Base-by-base conservation (phyloP, 768 basidiomycete species). In the Pleurotus giganteus region DNA sequence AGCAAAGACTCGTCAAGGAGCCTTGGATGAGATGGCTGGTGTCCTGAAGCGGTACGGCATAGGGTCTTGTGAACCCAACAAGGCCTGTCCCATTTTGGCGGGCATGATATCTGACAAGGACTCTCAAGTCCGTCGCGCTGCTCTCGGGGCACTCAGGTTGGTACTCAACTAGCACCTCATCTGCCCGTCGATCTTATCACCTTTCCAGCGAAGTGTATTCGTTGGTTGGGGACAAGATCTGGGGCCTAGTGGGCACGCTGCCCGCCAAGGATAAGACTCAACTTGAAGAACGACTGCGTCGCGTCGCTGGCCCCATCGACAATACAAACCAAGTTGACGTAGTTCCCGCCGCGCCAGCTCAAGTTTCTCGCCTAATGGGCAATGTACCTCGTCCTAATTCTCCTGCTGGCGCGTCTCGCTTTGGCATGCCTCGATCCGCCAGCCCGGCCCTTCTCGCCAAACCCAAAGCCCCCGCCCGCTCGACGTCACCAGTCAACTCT, bases 231-330 rank as follows among this genome's bases (percentile, higher is more conserved):
- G 94, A 96, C 63, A 88, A 85, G 61, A 82, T 94, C 11, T 95
- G 90, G 91, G 72, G 80, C 9, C 69, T 88, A 8, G 89, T 94
- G 41, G 91, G 91, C 1, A 61, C 77, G 7, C 73, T 97, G 26
- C 80, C 87, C 42, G 74, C 89, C 4, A 96, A 96, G 68, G 94
- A 95, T 64, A 94, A 90, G 64, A 93, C 92, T 7, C 91, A 94
- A 63, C 80, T 97, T 27, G 94, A 96, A 68, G 94, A 95, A 64
- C 82, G 92, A 6, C 72, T 97, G 26, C 86, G 90, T 43, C 87
- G 91, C 29, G 83, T 92, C n/a, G 75, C 85, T 27, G 87, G 86
- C 4, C 83, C 88, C 28, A 82, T 46, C 19, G 55, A 81, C 60
- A 73, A 72, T 27, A 71, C 72, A 59, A 74, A 76, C 13, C 78